These are phyloP conservation scores for Cytospora mali DNA, from an alignment of 2,329 filamentous ascomycete genomes.

Conservation along the genomic window DNA sequence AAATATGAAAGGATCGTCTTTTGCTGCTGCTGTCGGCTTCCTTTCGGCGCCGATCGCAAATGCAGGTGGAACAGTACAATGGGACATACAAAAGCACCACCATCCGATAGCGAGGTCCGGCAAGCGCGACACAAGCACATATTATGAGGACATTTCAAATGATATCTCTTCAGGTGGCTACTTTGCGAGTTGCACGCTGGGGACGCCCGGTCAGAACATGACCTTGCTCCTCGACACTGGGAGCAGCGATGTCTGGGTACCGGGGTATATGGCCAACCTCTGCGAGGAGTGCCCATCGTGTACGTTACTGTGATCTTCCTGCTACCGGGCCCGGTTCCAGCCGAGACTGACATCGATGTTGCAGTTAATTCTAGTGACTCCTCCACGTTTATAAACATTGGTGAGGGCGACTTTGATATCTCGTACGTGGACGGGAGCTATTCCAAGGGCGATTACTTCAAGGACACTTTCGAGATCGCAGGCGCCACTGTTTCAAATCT, in stretches of 20 bases:
- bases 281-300: constrained; percentile 48
- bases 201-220: constrained; percentile 59
- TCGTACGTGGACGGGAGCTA: constrained; percentile 63
- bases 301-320: constrained; percentile 40
- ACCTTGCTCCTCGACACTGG: constrained; percentile 66
- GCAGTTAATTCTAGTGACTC: constrained; percentile 52
- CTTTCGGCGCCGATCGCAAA: constrained; percentile 32
- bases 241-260: constrained; percentile 67
- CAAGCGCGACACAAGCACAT: constrained; percentile 43
- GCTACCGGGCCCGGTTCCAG: constrained; percentile 6
- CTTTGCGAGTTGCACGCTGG: constrained; percentile 59
- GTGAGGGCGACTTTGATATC: constrained; percentile 55
- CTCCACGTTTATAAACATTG: constrained; percentile 48
- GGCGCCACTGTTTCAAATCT: constrained; percentile 54
- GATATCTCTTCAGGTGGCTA: constrained; percentile 52
- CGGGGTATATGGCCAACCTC: constrained; percentile 41
- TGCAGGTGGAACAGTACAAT: constrained; percentile 46
- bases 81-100: constrained; percentile 48
- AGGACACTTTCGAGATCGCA: constrained; percentile 59
- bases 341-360: constrained; percentile 15
- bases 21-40: constrained; percentile 30
- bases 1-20: constrained; percentile 5
- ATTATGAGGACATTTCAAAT: constrained; percentile 49
- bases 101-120: constrained; percentile 35
- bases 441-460: constrained; percentile 60